Base-by-base conservation (phyloP, 257 asterid genomes). In the Ocimum tenuiflorum region DNA sequence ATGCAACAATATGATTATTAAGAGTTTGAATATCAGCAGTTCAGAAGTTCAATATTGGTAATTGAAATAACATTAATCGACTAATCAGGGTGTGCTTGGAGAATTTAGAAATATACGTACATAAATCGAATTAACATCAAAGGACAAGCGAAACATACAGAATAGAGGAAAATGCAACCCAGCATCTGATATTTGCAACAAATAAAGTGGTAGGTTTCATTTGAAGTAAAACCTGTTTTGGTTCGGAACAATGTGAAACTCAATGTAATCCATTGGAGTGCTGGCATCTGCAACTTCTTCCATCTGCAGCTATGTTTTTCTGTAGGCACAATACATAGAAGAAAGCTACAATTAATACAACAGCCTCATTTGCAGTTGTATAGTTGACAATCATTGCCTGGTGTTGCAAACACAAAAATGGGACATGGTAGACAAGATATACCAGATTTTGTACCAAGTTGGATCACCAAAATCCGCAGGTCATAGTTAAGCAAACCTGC, bases 171-270 rank as follows among this genome's bases (percentile, higher is more conserved):
- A n/a, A n/a, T n/a, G n/a, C n/a, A n/a, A n/a, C n/a, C n/a, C n/a
- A n/a, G n/a, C n/a, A n/a, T n/a, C n/a, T n/a, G n/a, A n/a, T n/a
- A n/a, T n/a, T n/a, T n/a, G 31, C 19, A 52, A 43, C 42, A n/a
- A 10, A 38, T 9, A 13, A 57, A 65, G 55, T 42, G n/a, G 15
- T 20, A 66, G 46, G 13, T 12, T 47, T 60, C 13, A 24, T 14
- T 38, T 38, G 42, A 75, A 73, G 33, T 18, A 48, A 67, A 33
- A 94, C 99, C 97, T 94, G 64, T 83, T 88, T 74, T 78, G 86
- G 72, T 82, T 78, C 1, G 95, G 95, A 46, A 75, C 73, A 67
- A 84, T 79, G 74, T 78, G 89, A 52, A 94, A 88, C 76, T 94
- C 97, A 15, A 88, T 78, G 79, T 65, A 82, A 75, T 83, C 95